Conservation (phyloP, 768 basidiomycete species). For the Pisolithus albus region DNA sequence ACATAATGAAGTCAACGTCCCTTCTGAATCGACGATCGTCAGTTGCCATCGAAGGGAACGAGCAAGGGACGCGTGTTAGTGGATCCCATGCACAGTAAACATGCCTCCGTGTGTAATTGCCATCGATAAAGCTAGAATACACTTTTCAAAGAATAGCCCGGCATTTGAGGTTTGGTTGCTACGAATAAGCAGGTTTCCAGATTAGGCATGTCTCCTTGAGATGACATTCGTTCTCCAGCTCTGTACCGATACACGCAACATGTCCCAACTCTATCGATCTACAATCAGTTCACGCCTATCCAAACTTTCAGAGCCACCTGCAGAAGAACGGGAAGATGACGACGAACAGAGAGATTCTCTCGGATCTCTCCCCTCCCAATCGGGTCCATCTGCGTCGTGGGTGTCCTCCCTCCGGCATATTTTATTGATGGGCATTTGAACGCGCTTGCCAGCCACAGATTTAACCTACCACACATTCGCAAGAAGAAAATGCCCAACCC, state of each 20-base stretch:
- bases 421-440: constrained; percentile 8
- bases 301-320: constrained; percentile 60
- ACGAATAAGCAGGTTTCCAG: not conserved
- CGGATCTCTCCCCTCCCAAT: constrained; percentile 51
- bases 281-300: constrained; percentile 69
- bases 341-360: constrained; percentile 53
- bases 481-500: constrained; percentile 43
- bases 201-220: not conserved
- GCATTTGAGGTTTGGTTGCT: not conserved
- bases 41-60: too few species aligned
- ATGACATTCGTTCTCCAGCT: not conserved
- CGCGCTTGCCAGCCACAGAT: constrained; percentile 10
- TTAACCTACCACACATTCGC: constrained; percentile 22
- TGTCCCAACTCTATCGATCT: constrained; percentile 73
- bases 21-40: too few species aligned
- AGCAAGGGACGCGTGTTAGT: too few species aligned
- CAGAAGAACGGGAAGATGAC: constrained; percentile 36
- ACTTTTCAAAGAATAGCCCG: not conserved
- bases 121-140: too few species aligned
- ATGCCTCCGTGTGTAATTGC: too few species aligned
- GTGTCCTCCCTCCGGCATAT: constrained; percentile 15
- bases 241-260: constrained; percentile 14
- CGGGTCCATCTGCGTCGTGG: constrained; percentile 61
- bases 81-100: too few species aligned
- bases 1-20: too few species aligned